Evolutionary conservation across 163 green algal genomes (phyloP), one percentile per base, ranked within the genome.

Genomic region (Coccomyxa subellipsoidea): DNA sequence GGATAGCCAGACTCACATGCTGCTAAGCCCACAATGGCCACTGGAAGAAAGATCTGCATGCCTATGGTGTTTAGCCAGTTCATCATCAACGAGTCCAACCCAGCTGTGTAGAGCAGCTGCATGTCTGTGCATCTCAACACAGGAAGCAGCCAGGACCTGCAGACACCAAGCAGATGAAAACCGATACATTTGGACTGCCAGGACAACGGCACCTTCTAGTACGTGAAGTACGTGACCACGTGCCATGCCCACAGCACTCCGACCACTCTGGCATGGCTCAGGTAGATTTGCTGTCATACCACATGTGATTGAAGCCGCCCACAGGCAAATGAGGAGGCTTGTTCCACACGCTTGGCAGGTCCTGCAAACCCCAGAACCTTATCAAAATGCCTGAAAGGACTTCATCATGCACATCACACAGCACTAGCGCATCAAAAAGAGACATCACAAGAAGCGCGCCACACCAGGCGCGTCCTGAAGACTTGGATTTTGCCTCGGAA

Each of bases 21-120:
- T 36, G 69, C 71, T 9, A 66, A 69, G 34, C 82, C 85, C 10
- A 85, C 32, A 15, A 89, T 72, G 10, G 82, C 81, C 31, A 89
- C 47, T 3, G 85, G 85, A 34, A 84, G 32, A 18, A 89, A 83
- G 15, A 89, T 85, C 80, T 89, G 85, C 23, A 89, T 82, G 39
- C 82, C 85, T 35, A 89, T 25, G 1, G 77, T 78, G 12, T 31
- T 76, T 4, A 47, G 29, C 85, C 85, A 86, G n/a, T 35, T 81
- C 53, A 89, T 39, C 80, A 89, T 85, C 76, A 89, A 54, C 15
- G 86, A 81, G 32, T 89, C 86, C 47, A 89, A 59, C 35, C 86
- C 86, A 36, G 82, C 81, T 36, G 83, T 86, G 53, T 83, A 66
- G 25, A 89, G 36, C 38, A 89, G 27, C 27, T 85, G 71, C 15